phyloP scores from a whole-genome alignment of 805 yeast genomes.

The Spathaspora arborariae region DNA sequence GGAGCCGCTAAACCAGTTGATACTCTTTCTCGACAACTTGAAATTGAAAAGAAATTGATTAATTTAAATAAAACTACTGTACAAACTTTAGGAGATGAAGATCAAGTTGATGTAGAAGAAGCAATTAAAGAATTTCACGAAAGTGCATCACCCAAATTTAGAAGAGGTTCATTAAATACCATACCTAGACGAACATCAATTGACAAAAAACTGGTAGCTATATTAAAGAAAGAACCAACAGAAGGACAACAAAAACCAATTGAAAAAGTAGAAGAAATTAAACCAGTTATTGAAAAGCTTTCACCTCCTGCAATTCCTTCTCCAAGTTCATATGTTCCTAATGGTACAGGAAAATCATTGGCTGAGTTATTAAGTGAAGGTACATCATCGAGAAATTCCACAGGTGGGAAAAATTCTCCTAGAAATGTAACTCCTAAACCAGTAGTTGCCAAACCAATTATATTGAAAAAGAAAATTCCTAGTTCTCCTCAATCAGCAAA shows the following conservation, averaged over 20 bases:
- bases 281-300: background rate
- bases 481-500: slow-evolving; percentile 8
- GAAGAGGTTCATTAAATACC: slow-evolving; percentile 4
- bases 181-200: background rate
- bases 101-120: slow-evolving; percentile 8
- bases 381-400: slow-evolving; percentile 9
- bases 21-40: slow-evolving; percentile 58
- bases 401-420: slow-evolving; percentile 12
- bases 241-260: background rate
- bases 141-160: slow-evolving; percentile 10
- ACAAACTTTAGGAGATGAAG: slow-evolving; percentile 21
- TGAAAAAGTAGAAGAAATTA: background rate
- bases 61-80: slow-evolving; percentile 31
- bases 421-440: slow-evolving; percentile 20
- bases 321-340: slow-evolving; percentile 13
- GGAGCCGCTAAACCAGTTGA: slow-evolving; percentile 88
- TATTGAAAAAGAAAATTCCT: slow-evolving; percentile 33
- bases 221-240: slow-evolving; percentile 15
- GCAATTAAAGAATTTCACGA: slow-evolving; percentile 12
- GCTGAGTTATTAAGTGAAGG: slow-evolving; percentile 33
- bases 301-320: slow-evolving; percentile 20
- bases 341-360: slow-evolving; percentile 30
- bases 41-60: slow-evolving; percentile 46
- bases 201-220: slow-evolving; percentile 15
- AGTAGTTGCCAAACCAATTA: slow-evolving; percentile 27